phyloP scores from a whole-genome alignment of 768 basidiomycete species.

The Floccularia luteovirens region DNA sequence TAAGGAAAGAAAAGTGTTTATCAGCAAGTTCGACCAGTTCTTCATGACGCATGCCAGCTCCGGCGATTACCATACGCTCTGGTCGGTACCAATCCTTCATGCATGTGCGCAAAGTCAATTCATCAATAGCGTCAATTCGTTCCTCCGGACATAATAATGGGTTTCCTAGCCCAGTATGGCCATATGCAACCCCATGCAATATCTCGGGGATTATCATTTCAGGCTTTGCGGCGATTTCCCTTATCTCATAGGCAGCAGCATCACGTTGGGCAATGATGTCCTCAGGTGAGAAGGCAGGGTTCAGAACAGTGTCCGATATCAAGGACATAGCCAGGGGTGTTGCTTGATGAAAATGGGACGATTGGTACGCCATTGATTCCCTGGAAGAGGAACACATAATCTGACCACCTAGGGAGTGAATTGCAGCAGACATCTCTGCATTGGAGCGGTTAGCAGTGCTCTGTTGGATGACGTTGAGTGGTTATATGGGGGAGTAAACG shows the following conservation, averaged over 20 bases:
- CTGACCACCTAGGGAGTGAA: conserved; percentile 84
- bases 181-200: conserved; percentile 82
- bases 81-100: conserved; percentile 85
- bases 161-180: conserved; percentile 77
- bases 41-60: conserved; percentile 87
- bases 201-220: conserved; percentile 92
- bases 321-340: conserved; percentile 80
- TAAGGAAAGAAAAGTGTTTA: conserved; percentile 72
- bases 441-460: conserved; percentile 65
- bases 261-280: conserved; percentile 82
- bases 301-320: conserved; percentile 84
- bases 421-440: conserved; percentile 71
- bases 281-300: conserved; percentile 65
- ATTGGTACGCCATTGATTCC: conserved; percentile 97
- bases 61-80: conserved; percentile 93
- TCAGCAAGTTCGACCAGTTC: conserved; percentile 82
- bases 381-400: conserved; percentile 87
- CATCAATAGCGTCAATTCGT: conserved; percentile 61
- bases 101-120: conserved; percentile 49
- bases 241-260: conserved; percentile 84
- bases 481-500: not conserved
- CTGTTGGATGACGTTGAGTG: conserved; percentile 29
- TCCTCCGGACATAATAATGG: conserved; percentile 85
- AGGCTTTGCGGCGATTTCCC: conserved; percentile 83
- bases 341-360: conserved; percentile 81